Evolutionary conservation across 345 rosid genomes (phyloP).

Genomic region (Excoecaria cochinchinensis): DNA sequence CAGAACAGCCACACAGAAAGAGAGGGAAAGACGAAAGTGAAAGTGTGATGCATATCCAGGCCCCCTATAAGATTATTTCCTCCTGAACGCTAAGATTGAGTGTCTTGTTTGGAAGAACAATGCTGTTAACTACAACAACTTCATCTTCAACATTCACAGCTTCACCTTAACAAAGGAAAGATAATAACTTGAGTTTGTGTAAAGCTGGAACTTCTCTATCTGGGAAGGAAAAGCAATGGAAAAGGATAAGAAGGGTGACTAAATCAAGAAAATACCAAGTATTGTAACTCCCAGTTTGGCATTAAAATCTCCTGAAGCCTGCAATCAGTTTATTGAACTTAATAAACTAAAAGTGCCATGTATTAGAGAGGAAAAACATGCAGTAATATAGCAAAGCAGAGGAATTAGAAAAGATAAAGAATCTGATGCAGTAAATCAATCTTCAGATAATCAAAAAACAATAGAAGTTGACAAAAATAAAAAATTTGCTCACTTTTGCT

Average conservation of each 20-base stretch:
- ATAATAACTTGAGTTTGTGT: neutral
- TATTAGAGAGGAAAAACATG: neutral
- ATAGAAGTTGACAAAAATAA: too few relatives aligned
- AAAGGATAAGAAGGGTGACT: neutral
- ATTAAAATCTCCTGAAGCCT: constrained; percentile 31
- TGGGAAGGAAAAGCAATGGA: neutral
- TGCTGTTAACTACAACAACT: constrained; percentile 30
- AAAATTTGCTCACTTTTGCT: neutral
- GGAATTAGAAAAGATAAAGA: neutral
- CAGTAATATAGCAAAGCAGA: neutral
- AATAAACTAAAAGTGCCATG: neutral
- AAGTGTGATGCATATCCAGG: neutral
- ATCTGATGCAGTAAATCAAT: neutral
- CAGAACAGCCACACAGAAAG: neutral
- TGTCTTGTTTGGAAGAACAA: constrained; percentile 34
- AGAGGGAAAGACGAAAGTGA: neutral
- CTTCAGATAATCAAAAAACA: neutral
- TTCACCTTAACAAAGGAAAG: constrained; percentile 20
- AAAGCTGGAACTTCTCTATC: neutral
- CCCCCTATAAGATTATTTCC: constrained; percentile 29
- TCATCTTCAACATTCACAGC: constrained; percentile 32
- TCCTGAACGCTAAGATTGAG: constrained; percentile 35
- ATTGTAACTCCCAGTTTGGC: constrained; percentile 32
- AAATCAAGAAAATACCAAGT: constrained; percentile 19
- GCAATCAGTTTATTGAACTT: constrained; percentile 1